These are phyloP conservation scores for Dendrobium catenatum DNA, from an alignment of 106 monocot species.

Conservation along the genomic window DNA sequence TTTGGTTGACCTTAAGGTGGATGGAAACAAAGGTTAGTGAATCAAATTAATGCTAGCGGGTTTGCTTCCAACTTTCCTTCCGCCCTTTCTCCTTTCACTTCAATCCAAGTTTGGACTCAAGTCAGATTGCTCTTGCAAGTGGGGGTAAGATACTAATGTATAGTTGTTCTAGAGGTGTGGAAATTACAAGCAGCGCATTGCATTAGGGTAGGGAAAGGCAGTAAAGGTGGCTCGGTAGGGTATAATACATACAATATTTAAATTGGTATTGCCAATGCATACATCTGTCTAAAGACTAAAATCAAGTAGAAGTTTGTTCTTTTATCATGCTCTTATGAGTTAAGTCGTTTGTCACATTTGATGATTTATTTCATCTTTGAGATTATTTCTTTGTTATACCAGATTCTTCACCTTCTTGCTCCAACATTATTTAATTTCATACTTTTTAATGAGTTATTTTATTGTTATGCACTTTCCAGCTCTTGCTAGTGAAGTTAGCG, in stretches of 20 bases:
- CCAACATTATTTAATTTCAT: not conserved
- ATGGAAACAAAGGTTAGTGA: too few relatives aligned
- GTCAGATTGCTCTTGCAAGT: not conserved
- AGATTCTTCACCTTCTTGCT: not conserved
- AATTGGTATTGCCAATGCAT: not conserved
- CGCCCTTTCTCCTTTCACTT: not conserved
- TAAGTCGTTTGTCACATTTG: not conserved
- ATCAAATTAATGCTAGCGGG: too few relatives aligned
- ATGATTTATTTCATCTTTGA: not conserved
- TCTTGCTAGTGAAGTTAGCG: conserved; percentile 86
- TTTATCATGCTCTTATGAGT: not conserved
- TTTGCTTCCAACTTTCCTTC: too few relatives aligned
- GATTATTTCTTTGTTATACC: not conserved
- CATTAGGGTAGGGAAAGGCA: not conserved
- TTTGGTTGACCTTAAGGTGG: too few relatives aligned
- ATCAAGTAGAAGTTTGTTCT: not conserved
- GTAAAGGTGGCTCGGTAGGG: not conserved
- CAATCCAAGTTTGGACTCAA: not conserved
- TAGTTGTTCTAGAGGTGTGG: not conserved
- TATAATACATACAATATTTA: not conserved
- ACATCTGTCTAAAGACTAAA: not conserved
- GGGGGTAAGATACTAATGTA: not conserved
- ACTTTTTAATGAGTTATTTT: not conserved
- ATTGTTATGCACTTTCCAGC: conserved; percentile 30
- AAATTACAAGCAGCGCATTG: not conserved